Evolutionary conservation across 2,329 filamentous ascomycete genomes (phyloP), one percentile per base, ranked within the genome.

Genomic region (Cercospora zeina): DNA sequence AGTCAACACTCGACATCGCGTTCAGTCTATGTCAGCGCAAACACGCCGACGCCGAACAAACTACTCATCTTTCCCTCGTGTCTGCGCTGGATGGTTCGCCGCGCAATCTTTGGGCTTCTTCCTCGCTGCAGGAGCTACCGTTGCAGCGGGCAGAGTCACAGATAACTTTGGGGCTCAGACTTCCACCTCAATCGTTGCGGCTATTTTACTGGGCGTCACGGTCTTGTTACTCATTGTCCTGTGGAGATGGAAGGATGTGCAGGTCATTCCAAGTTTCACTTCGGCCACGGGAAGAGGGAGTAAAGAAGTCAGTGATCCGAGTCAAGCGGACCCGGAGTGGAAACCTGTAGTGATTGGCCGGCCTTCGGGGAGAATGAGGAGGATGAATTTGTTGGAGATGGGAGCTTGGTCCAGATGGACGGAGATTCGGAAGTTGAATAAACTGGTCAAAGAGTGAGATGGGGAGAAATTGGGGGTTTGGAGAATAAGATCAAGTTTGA

Each of bases 51-150:
- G 78, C 34, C 76, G 83, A 36, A 91, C 85, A 10, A 90, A 90
- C 71, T 92, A 90, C 77, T 90, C 89, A 0, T 88, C 86, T 0
- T 91, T 90, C 66, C 90, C 90, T 6, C 83, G 89, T 39, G 86
- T 92, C 8, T 85, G 82, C 16, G 87, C 89, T 6, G 90, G 86
- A 0, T 87, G 90, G 71, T 89, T 89, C 30, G 80, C 86, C 8
- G 84, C 85, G n/a, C 89, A 93, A 70, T 82, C 83, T 1, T 74
- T 91, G 34, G 87, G 85, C 1, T 92, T 90, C 72, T 72, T 89
- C 21, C 79, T 90, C 54, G 88, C 89, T 0, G 89, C 89, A 0
- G 83, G 83, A 0, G 84, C 88, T 4, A 90, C 88, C 1, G 85
- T 83, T 9, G 79, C 90, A 14, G 88, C 88, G 6, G 89, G 89